Evolutionary conservation across 2,329 filamentous ascomycete genomes (phyloP), one percentile per base, ranked within the genome.

Genomic region (Blastomyces parvus): DNA sequence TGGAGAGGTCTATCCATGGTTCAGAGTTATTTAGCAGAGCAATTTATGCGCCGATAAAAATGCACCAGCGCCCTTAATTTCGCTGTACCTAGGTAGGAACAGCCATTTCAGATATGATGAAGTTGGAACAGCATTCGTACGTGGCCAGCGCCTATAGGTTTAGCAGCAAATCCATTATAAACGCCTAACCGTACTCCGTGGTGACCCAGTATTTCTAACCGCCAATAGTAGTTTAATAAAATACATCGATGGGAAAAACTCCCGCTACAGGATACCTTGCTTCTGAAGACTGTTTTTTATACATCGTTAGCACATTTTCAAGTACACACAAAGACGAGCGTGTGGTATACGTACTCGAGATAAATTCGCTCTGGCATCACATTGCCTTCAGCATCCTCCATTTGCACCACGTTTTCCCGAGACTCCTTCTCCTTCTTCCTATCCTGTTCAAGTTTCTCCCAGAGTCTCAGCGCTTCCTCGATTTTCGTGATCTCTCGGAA

Each of bases 281-380:
- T 69, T 69, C 62, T 69, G 67, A 36, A 69, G 64, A 65, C 67
- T 68, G 50, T 63, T 59, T 59, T 22, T 55, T 40, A 8, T 52
- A 44, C n/a, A 55, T 44, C 46, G 53, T 68, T 67, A 68, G 66
- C 42, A 64, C 30, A 60, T 6, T 48, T 6, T 46, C 14, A 53
- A 14, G 36, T n/a, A n/a, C 46, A 4, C 22, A 25, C 14, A 36
- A 9, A 7, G n/a, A 27, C 11, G 40, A 11, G 50, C 19, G 59
- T 25, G 38, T 19, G 27, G 59, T 38, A 48, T 22, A 76, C 76
- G 60, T 73, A 78, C 76, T 99, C 94, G 68, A 92, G 87, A 76
- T 97, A 99, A 62, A 99, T 93, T 82, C 96, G 96, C 79, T 97
- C 91, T 0, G 95, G 94, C 94, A 99, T 99, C 63, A 99, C 94